Evolutionary conservation across 163 green algal genomes (phyloP), one percentile per base, ranked within the genome.

Genomic region (Chloromonas sp.): DNA sequence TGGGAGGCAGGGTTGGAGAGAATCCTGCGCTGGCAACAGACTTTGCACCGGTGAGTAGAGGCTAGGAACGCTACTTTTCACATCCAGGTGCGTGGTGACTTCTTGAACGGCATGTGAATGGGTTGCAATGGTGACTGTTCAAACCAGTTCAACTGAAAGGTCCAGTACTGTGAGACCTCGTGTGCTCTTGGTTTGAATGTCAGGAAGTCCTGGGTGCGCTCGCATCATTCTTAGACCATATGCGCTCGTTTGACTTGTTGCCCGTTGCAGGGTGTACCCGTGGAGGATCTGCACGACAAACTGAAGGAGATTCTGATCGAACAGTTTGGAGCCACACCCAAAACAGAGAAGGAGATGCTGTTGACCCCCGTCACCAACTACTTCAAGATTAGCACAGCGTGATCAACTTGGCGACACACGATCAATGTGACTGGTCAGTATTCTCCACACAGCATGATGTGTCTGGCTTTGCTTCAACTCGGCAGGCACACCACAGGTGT

Each of bases 301-400:
- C 92, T 98, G 36, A 87, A 87, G 80, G 88, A 93, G n/a, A 88
- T 98, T 70, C 89, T 97, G 2, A 92, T 97, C 3, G 79, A 93
- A 58, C 74, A 95, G 60, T 97, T 95, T 89, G 94, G 94, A 0
- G 94, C 94, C 79, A 91, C 84, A 74, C 85, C 83, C 36, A 92
- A 91, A 84, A 82, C 77, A 74, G 66, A 5, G 66, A 36, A 36
- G 36, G 36, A 36, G 36, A 36, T 36, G 36, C 36, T 36, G 36
- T 36, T 36, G 36, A 36, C 36, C 36, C 36, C 36, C 36, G 36
- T 36, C 36, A 36, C 36, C 36, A 36, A 36, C 36, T 36, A 36
- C 36, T 36, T 36, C 36, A 36, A 36, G 36, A 36, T 36, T 36
- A 36, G 36, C 36, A 36, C 36, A 36, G 36, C 36, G 36, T 36